These are phyloP conservation scores for Lumnitzera racemosa DNA, from an alignment of 345 rosid species.

Conservation along the genomic window DNA sequence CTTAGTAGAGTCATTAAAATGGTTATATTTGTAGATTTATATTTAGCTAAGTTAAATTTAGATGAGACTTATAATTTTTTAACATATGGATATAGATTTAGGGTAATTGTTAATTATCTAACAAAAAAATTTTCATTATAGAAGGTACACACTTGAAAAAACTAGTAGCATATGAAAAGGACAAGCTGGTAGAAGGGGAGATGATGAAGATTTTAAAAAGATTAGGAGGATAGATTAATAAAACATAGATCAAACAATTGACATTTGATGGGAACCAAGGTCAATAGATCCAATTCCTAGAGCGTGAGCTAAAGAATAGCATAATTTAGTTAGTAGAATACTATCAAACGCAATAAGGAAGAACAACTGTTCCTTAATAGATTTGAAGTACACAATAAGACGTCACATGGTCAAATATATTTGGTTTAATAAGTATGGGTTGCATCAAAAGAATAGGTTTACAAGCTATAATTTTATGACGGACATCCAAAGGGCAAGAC, in stretches of 20 bases:
- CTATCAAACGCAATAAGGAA: no score
- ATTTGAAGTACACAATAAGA: no score
- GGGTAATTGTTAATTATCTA: slow-evolving; percentile 82
- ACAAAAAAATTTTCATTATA: slow-evolving; percentile 75
- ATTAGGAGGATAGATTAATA: slow-evolving; percentile 51
- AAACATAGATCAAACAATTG: slow-evolving; percentile 51
- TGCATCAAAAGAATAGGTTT: no score
- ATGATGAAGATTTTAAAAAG: slow-evolving; percentile 73
- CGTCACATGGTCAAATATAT: no score
- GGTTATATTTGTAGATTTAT: slow-evolving; percentile 88
- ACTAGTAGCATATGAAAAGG: slow-evolving; percentile 80
- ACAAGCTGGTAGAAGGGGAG: slow-evolving; percentile 74
- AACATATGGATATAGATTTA: slow-evolving; percentile 84
- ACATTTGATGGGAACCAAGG: slow-evolving; percentile 14
- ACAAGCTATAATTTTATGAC: no score
- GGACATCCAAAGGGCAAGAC: no score
- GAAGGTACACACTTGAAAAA: slow-evolving; percentile 76
- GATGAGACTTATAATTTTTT: slow-evolving; percentile 89
- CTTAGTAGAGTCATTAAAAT: slow-evolving; percentile 96
- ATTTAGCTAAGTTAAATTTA: slow-evolving; percentile 82
- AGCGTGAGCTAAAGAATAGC: no score
- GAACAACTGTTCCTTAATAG: no score
- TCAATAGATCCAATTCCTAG: no score
- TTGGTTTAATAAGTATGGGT: no score
- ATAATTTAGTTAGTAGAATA: no score